Evolutionary conservation across 148 eudicot species (phyloP).

Genomic region (Euryodendron excelsum): DNA sequence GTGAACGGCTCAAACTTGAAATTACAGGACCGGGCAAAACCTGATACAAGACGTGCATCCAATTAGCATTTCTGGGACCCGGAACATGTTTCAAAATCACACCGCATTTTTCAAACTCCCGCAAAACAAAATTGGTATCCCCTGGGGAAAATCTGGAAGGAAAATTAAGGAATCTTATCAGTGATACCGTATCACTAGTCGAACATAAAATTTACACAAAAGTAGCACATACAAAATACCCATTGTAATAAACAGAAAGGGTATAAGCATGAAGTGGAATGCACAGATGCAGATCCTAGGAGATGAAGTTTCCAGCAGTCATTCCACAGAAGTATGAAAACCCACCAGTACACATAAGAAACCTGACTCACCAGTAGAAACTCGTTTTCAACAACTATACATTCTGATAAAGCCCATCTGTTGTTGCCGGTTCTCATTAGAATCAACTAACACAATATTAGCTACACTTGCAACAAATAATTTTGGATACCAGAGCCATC

Average conservation of each 20-base stretch:
- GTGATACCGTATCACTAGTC: neutral
- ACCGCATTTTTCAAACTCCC: slow-evolving; percentile 98
- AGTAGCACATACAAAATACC: neutral
- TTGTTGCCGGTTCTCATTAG: neutral
- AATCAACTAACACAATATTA: no score
- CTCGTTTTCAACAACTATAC: neutral
- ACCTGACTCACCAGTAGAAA: neutral
- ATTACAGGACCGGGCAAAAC: slow-evolving; percentile 28
- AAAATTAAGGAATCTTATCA: neutral
- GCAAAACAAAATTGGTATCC: slow-evolving; percentile 82
- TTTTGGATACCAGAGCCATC: no score
- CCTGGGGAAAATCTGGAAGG: slow-evolving; percentile 73
- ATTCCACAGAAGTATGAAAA: neutral
- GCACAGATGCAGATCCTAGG: neutral
- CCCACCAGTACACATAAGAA: neutral
- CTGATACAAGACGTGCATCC: slow-evolving; percentile 97
- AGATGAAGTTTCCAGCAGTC: neutral
- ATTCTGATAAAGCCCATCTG: neutral
- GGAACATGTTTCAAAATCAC: slow-evolving; percentile 78
- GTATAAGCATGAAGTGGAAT: neutral
- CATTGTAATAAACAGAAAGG: neutral
- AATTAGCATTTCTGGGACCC: slow-evolving; percentile 95
- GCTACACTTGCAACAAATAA: no score
- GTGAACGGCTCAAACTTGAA: neutral
- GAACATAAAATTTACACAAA: neutral